Percentiles rank a stretch among this genome's conserved stretches.
These are phyloP conservation scores for Cystobasidium slooffiae DNA, from an alignment of 1,284 basidiomycete genomes.

Conservation along the genomic window DNA sequence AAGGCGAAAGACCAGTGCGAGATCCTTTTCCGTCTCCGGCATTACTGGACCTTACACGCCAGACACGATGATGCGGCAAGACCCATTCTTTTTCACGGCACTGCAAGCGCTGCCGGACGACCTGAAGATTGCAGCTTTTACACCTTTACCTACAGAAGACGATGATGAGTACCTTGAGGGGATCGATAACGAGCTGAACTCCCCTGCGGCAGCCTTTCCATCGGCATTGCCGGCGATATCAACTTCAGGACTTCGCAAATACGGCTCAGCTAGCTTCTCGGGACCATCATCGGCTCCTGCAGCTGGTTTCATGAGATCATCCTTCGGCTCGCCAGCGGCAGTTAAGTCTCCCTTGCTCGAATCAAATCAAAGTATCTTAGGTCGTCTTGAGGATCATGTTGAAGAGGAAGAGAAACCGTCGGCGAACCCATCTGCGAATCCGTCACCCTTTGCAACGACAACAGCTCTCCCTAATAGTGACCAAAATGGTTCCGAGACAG, in stretches of 20 bases:
- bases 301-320: slow-evolving; percentile 12
- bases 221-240: not conserved
- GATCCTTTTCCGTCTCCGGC: slow-evolving; percentile 35
- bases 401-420: slow-evolving; percentile 17
- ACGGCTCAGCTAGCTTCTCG: slow-evolving; percentile 22
- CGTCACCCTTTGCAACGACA: not conserved
- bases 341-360: slow-evolving; percentile 25
- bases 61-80: slow-evolving; percentile 40
- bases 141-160: slow-evolving; percentile 40
- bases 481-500: not conserved
- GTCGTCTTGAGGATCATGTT: slow-evolving; percentile 20
- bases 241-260: slow-evolving; percentile 4
- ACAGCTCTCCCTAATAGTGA: not conserved
- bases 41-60: slow-evolving; percentile 33
- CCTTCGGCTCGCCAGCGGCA: slow-evolving; percentile 14
- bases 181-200: slow-evolving; percentile 27
- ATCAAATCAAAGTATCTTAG: slow-evolving; percentile 11
- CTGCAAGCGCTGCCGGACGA: slow-evolving; percentile 42
- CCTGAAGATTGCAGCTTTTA: slow-evolving; percentile 43
- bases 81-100: slow-evolving; percentile 41
- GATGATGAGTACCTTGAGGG: slow-evolving; percentile 36
- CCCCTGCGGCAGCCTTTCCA: slow-evolving; percentile 22
- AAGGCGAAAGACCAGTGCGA: slow-evolving; percentile 21
- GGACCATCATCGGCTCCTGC: slow-evolving; percentile 40
- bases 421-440: not conserved